Percentiles rank a stretch among this genome's conserved stretches.
phyloP scores from a whole-genome alignment of 1,284 basidiomycete species.

The Ceraceosorus guamensis region DNA sequence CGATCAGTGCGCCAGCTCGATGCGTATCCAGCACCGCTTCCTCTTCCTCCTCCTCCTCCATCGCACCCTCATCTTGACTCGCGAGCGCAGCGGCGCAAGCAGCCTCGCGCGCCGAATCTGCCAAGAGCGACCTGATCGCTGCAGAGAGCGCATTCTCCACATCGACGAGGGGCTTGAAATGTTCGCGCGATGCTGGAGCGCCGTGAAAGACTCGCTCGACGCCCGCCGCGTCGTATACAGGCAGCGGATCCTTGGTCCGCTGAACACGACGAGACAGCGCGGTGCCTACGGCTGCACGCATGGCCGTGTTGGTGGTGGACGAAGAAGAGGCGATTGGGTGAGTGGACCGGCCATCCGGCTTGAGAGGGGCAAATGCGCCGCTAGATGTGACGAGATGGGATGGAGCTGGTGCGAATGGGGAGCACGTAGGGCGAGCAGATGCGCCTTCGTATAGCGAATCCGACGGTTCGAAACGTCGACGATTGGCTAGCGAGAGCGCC shows the following conservation, averaged over 20 bases:
- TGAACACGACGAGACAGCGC: constrained; percentile 31
- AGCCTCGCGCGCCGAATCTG: constrained; percentile 21
- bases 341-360: constrained; percentile 36
- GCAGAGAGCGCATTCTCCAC: no score
- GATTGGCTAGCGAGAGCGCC: constrained; percentile 34
- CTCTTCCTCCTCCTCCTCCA: constrained; percentile 27
- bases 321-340: constrained; percentile 30
- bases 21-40: no score
- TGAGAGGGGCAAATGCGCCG: constrained; percentile 33
- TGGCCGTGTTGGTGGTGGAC: constrained; percentile 27
- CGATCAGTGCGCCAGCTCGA: no score
- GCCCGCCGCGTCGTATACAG: constrained; percentile 39
- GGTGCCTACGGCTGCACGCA: constrained; percentile 26
- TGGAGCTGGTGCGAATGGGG: constrained; percentile 30
- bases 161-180: no score
- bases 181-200: constrained; percentile 31
- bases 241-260: constrained; percentile 32
- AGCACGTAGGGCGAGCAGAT: constrained; percentile 24
- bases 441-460: constrained; percentile 40
- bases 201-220: constrained; percentile 46
- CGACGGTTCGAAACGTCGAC: constrained; percentile 31
- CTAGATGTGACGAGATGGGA: constrained; percentile 39
- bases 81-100: background rate
- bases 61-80: constrained; percentile 17
- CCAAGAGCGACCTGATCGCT: constrained; percentile 29